A percentile compares a stretch with the other conserved stretches of the same genome.
Evolutionary conservation across 2,329 filamentous ascomycete genomes (phyloP).

Genomic region (Acephala macrosclerotiorum): DNA sequence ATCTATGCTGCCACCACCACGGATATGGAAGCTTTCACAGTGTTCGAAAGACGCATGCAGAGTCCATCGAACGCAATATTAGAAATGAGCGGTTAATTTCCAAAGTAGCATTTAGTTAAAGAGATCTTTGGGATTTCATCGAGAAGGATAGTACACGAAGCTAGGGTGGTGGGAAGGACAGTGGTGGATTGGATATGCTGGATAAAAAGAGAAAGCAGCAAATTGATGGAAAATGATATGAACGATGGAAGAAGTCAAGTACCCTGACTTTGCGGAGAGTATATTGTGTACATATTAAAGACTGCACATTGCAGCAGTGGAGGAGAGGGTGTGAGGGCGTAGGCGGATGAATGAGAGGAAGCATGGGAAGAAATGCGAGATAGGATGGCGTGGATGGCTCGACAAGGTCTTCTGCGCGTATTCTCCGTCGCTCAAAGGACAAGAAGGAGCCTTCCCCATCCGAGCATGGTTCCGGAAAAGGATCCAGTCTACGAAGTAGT

Average conservation of each 20-base stretch:
- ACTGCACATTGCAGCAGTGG: not conserved
- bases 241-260: slow-evolving; percentile 16
- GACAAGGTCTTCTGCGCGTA: not conserved
- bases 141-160: slow-evolving; percentile 2
- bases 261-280: slow-evolving; percentile 23
- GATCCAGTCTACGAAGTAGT: not conserved
- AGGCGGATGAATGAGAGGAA: slow-evolving; percentile 5
- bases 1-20: slow-evolving; percentile 21
- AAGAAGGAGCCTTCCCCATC: not conserved
- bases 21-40: slow-evolving; percentile 13
- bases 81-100: slow-evolving; percentile 21
- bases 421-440: not conserved
- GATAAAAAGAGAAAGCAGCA: slow-evolving; percentile 27
- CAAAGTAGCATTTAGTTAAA: slow-evolving; percentile 16
- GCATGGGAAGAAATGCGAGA: not conserved
- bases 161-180: slow-evolving; percentile 25
- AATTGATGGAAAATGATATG: slow-evolving; percentile 4
- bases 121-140: slow-evolving; percentile 20
- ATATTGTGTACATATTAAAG: slow-evolving; percentile 31
- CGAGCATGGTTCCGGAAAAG: not conserved
- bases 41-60: slow-evolving; percentile 24
- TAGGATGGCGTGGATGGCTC: not conserved
- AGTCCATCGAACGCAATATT: slow-evolving; percentile 20
- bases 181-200: slow-evolving; percentile 21
- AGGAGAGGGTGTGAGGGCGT: slow-evolving; percentile 1